Percentiles rank a stretch among this genome's conserved stretches.
These are phyloP conservation scores for Phoenix dactylifera DNA, from an alignment of 176 grass and related monocot genomes.

Conservation along the genomic window DNA sequence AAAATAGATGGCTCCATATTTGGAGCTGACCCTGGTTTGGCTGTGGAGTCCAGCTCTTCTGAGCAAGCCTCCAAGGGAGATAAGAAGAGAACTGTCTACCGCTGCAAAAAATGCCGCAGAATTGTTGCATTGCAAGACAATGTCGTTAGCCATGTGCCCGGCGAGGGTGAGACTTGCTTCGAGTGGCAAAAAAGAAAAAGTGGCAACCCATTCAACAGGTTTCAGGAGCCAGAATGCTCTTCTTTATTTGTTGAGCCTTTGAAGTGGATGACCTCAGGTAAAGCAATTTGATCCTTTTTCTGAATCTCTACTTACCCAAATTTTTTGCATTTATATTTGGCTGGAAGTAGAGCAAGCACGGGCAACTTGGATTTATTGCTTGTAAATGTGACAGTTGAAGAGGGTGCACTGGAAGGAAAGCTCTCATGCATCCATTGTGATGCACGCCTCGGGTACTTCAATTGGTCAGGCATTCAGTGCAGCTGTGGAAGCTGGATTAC, in stretches of 20 bases:
- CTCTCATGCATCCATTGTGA: conserved; percentile 73
- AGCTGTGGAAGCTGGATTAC: conserved; percentile 91
- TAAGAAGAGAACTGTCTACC: conserved; percentile 42
- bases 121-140: conserved; percentile 58
- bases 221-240: conserved; percentile 62
- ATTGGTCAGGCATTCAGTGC: conserved; percentile 91
- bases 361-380: no score
- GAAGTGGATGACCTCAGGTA: conserved; percentile 97
- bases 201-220: conserved; percentile 12
- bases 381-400: conserved; percentile 53
- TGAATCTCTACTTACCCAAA: no score
- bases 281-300: not conserved
- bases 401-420: conserved; percentile 87
- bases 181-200: conserved; percentile 55
- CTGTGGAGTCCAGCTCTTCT: conserved; percentile 20
- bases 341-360: no score
- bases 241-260: conserved; percentile 87
- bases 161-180: conserved; percentile 72
- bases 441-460: conserved; percentile 75
- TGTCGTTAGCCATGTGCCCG: conserved; percentile 58
- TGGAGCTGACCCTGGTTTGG: conserved; percentile 65
- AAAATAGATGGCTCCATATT: conserved; percentile 61
- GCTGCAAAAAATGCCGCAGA: conserved; percentile 89
- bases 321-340: no score
- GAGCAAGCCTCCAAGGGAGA: conserved; percentile 15